phyloP scores from a whole-genome alignment of 2,329 filamentous ascomycete genomes.

The Teratosphaeria viscida region DNA sequence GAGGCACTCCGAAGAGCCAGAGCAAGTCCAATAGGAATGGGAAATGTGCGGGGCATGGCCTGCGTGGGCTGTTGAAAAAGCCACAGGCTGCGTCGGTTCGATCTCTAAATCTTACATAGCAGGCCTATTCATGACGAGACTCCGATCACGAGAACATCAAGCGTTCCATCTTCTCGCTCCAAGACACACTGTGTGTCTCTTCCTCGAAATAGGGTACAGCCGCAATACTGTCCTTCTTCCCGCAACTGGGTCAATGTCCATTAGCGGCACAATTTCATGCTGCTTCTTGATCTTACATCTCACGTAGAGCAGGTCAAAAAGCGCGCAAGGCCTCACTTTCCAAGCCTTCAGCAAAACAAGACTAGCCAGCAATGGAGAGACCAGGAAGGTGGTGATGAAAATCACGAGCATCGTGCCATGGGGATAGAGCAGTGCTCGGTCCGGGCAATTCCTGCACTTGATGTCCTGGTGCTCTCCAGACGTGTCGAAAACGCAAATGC shows the following conservation, averaged over 20 bases:
- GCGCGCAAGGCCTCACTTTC: background rate
- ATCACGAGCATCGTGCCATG: slow-evolving; percentile 56
- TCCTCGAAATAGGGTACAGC: background rate
- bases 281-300: slow-evolving; percentile 46
- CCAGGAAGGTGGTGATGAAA: slow-evolving; percentile 59
- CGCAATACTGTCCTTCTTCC: slow-evolving; percentile 1
- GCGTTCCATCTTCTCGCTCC: background rate
- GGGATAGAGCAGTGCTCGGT: slow-evolving; percentile 52
- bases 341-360: slow-evolving; percentile 23
- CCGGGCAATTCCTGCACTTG: slow-evolving; percentile 23
- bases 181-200: background rate
- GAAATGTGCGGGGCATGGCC: background rate
- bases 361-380: slow-evolving; percentile 54
- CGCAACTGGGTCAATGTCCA: slow-evolving; percentile 31
- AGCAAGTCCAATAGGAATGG: background rate
- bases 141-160: background rate
- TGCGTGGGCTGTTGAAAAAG: background rate
- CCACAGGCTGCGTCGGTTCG: background rate
- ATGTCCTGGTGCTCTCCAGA: slow-evolving; percentile 6
- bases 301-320: slow-evolving; percentile 45
- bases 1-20: background rate
- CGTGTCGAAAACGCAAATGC: slow-evolving; percentile 3
- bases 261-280: slow-evolving; percentile 27
- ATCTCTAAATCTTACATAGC: background rate
- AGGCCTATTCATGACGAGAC: background rate